Base-by-base conservation (phyloP, 192 early-diverging fungal species). In the Lobosporangium transversale region DNA sequence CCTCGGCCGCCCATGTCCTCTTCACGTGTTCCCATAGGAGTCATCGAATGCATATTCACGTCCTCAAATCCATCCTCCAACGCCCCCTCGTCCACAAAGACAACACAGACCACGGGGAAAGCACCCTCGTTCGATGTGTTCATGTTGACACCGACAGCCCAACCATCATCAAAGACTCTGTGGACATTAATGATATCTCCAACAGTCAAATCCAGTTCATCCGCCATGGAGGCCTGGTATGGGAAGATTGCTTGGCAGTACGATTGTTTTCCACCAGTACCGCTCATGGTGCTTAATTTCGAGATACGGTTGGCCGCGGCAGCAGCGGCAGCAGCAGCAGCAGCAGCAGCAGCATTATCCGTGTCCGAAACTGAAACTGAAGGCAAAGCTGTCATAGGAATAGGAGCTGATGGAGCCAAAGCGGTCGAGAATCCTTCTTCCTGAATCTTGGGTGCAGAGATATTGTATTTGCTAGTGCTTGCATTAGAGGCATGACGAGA, bases 121-220 rank as follows among this genome's bases (percentile, higher is more conserved):
- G 92, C 92, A 27, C 95, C 95, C 59, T 89, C 87, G 47, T 80
- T 43, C 0, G 86, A 84, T 7, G 92, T 90, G 40, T 82, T 86
- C 62, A 88, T 69, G 80, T 94, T 95, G 57, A 88, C 80, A 35
- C 95, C 95, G 4, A 95, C 83, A 21, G 91, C 94, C 95, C 95
- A 96, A 3, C 95, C 95, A 70, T 96, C 95, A 69, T 95, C 93
- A 83, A 94, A 96, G 42, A 84, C 84, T 67, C 86, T 76, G 21
- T 87, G 83, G 26, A 95, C 54, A 29, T 85, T 87, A 9, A 95
- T 88, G 56, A 89, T 83, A 60, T 95, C 94, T 45, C 89, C 91
- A 11, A 70, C 58, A 21, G 81, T 70, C 21, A 95, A 73, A 37
- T 83, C 84, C 35, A 95, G 81, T 80, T 95, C 94, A 81, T 95